phyloP scores from a whole-genome alignment of 257 asterid genomes.

The Leonotis leonurus region DNA sequence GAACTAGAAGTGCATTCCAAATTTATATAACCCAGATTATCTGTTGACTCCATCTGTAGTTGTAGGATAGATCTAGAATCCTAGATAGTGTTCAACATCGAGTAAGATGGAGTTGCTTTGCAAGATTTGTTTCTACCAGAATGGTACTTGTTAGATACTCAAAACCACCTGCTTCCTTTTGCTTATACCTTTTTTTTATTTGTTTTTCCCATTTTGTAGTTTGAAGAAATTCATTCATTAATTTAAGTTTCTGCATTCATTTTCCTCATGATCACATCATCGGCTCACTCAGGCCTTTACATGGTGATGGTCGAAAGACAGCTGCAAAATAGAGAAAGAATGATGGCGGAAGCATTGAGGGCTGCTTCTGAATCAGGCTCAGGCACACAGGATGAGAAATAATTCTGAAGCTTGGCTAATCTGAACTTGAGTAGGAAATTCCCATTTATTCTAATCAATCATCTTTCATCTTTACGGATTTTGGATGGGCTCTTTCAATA shows the following conservation, averaged over 20 bases:
- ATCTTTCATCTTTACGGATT: not conserved
- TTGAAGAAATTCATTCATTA: not conserved
- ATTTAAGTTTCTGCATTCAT: too few relatives aligned
- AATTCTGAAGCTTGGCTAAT: constrained; percentile 8
- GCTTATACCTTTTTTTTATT: not conserved
- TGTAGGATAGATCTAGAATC: not conserved
- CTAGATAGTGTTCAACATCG: not conserved
- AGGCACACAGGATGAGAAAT: constrained; percentile 34
- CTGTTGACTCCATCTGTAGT: not conserved
- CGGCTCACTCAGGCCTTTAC: constrained; percentile 49
- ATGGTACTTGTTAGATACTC: not conserved
- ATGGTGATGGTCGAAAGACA: constrained; percentile 91
- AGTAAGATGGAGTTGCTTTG: not conserved
- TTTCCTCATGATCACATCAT: not conserved
- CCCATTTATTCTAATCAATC: not conserved
- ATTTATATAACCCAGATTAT: not conserved
- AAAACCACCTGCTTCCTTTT: not conserved
- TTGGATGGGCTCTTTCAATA: too few relatives aligned
- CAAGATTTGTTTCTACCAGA: not conserved
- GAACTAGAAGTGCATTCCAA: not conserved
- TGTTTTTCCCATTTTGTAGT: not conserved
- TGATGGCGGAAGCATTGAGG: constrained; percentile 54
- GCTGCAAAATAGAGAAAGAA: constrained; percentile 60
- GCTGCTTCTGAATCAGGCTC: constrained; percentile 56
- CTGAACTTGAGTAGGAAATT: not conserved